Conservation (phyloP, 2,329 filamentous ascomycete genomes). For the Colletotrichum eremochloae region DNA sequence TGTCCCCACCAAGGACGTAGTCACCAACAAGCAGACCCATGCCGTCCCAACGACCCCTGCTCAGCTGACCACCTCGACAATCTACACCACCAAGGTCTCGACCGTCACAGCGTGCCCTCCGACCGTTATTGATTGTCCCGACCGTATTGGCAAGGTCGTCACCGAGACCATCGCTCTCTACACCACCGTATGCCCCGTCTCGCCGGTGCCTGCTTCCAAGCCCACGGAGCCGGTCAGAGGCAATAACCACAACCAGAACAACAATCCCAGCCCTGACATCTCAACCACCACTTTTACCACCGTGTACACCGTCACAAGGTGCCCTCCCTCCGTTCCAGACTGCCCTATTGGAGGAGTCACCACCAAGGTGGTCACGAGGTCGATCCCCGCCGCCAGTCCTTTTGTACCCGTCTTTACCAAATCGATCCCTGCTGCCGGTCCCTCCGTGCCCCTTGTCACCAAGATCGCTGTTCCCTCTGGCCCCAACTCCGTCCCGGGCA, state of each 20-base stretch:
- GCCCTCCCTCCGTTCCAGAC: constrained; percentile 59
- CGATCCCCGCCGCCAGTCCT: constrained; percentile 3
- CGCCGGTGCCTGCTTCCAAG: constrained; percentile 33
- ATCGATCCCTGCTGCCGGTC: constrained; percentile 7
- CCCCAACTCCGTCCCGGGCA: background rate
- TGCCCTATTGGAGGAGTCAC: constrained; percentile 55
- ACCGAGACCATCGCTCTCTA: constrained; percentile 52
- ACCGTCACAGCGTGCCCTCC: constrained; percentile 70
- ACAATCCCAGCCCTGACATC: constrained; percentile 13
- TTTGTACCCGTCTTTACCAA: constrained; percentile 23
- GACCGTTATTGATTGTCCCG: constrained; percentile 55
- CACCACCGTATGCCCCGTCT: constrained; percentile 60
- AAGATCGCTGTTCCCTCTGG: background rate
- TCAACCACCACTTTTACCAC: constrained; percentile 54
- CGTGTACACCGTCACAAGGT: constrained; percentile 69
- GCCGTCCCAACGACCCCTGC: constrained; percentile 29
- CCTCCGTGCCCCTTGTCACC: constrained; percentile 1
- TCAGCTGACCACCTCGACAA: constrained; percentile 52
- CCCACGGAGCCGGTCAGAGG: constrained; percentile 30
- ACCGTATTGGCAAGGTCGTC: constrained; percentile 50
- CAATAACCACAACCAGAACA: constrained; percentile 6
- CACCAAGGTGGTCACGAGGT: constrained; percentile 55
- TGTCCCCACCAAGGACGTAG: constrained; percentile 19
- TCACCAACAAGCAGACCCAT: constrained; percentile 11
- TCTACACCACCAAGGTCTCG: constrained; percentile 59